Conservation (phyloP, 1,284 basidiomycete species). For the Microbotryum intermedium region DNA sequence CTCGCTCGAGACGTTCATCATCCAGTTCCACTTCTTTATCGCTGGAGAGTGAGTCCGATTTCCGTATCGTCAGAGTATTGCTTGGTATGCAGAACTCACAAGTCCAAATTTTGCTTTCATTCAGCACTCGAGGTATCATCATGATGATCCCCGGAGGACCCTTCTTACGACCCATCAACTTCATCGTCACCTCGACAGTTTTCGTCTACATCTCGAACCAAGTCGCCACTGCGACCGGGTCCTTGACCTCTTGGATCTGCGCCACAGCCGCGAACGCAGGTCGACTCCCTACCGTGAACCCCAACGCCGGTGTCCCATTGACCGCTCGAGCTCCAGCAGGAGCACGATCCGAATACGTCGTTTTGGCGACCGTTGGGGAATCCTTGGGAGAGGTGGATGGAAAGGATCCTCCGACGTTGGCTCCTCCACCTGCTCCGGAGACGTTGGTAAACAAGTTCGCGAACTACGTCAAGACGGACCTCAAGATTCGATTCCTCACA, state of each 20-base stretch:
- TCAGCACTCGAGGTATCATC: slow-evolving; percentile 63
- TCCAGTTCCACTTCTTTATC: slow-evolving; percentile 83
- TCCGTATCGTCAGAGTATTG: background rate
- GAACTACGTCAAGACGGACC: slow-evolving; percentile 9
- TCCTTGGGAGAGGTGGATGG: background rate
- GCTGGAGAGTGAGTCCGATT: slow-evolving; percentile 51
- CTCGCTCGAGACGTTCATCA: slow-evolving; percentile 45
- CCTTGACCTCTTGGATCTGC: slow-evolving; percentile 64
- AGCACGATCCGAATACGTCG: slow-evolving; percentile 22
- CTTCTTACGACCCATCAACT: slow-evolving; percentile 60
- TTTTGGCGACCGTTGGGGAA: slow-evolving; percentile 9
- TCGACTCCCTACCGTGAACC: background rate
- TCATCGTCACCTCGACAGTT: slow-evolving; percentile 61
- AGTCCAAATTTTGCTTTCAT: no score
- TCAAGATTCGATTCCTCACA: slow-evolving; percentile 10
- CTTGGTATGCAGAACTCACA: background rate
- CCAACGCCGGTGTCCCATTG: background rate
- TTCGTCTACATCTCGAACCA: slow-evolving; percentile 72
- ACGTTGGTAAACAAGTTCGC: background rate
- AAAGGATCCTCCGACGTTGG: background rate
- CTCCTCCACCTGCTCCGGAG: background rate
- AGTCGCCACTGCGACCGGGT: slow-evolving; percentile 63
- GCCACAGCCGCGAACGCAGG: slow-evolving; percentile 31
- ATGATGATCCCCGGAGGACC: slow-evolving; percentile 64
- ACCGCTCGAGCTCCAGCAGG: slow-evolving; percentile 1